Conservation (phyloP, 257 asterid species). For the Rubia yunnanensis region DNA sequence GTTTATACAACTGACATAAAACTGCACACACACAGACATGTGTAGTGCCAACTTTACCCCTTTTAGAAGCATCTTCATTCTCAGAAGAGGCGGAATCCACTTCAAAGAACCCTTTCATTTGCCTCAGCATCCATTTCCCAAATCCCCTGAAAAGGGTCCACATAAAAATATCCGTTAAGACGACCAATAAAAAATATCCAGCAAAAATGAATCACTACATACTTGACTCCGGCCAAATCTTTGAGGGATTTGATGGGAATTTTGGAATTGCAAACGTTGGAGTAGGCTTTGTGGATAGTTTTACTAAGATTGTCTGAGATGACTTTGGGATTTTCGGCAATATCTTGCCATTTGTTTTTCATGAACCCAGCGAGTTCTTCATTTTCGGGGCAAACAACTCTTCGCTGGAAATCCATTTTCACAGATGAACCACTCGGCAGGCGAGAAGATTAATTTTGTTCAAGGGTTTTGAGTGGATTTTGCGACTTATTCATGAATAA, state of each 20-base stretch:
- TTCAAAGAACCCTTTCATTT: conserved; percentile 61
- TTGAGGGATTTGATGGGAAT: conserved; percentile 50
- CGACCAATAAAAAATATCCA: not conserved
- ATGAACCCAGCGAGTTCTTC: conserved; percentile 56
- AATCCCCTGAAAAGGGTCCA: conserved; percentile 49
- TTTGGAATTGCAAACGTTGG: conserved; percentile 54
- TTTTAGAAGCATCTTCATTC: conserved; percentile 27
- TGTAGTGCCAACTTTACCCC: conserved; percentile 33
- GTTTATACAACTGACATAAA: not conserved
- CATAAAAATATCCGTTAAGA: not conserved
- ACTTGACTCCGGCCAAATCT: conserved; percentile 72
- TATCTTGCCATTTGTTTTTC: conserved; percentile 57
- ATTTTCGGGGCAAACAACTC: conserved; percentile 53
- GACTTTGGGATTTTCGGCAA: conserved; percentile 60
- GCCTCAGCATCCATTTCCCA: conserved; percentile 92
- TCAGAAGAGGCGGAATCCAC: conserved; percentile 36
- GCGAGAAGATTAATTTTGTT: not conserved
- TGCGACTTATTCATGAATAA: not conserved
- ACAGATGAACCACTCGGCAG: not conserved
- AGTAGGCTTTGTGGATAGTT: conserved; percentile 63
- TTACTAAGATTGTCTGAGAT: conserved; percentile 63
- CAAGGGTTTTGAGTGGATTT: not conserved
- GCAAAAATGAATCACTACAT: conserved; percentile 19
- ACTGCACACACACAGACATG: not conserved
- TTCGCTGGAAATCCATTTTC: conserved; percentile 36